A percentile compares a stretch with the other conserved stretches of the same genome.
These are phyloP conservation scores for Mollisiaceae sp. DNA, from an alignment of 2,329 filamentous ascomycete genomes.

Conservation along the genomic window DNA sequence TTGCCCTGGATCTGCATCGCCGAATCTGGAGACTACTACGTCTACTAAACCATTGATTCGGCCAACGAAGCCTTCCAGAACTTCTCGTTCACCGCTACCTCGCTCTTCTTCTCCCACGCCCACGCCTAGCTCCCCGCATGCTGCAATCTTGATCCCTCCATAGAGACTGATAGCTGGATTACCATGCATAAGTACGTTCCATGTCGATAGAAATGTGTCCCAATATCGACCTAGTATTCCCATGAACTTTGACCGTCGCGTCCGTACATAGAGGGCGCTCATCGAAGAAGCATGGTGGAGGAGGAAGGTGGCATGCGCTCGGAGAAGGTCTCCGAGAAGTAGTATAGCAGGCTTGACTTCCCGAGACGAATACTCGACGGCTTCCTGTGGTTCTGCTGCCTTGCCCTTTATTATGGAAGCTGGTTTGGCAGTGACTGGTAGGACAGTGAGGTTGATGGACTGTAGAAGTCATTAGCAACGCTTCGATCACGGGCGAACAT, in stretches of 20 bases:
- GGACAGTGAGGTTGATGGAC: slow-evolving; percentile 81
- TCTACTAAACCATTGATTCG: slow-evolving; percentile 86
- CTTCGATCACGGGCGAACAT: slow-evolving; percentile 1
- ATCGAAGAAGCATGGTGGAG: slow-evolving; percentile 85
- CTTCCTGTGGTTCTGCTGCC: slow-evolving; percentile 29
- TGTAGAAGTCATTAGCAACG: slow-evolving; percentile 44
- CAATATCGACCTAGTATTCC: slow-evolving; percentile 79
- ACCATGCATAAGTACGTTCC: slow-evolving; percentile 90
- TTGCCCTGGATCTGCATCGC: slow-evolving; percentile 46
- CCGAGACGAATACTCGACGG: slow-evolving; percentile 81
- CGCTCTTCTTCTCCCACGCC: slow-evolving; percentile 96
- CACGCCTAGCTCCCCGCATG: slow-evolving; percentile 87
- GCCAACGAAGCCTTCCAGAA: slow-evolving; percentile 84
- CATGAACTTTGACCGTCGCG: slow-evolving; percentile 71
- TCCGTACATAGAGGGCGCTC: slow-evolving; percentile 68
- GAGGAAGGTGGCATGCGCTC: slow-evolving; percentile 83
- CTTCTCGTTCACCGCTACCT: slow-evolving; percentile 90
- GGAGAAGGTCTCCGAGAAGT: slow-evolving; percentile 78
- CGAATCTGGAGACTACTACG: slow-evolving; percentile 85
- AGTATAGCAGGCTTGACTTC: slow-evolving; percentile 85
- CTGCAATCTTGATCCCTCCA: slow-evolving; percentile 84
- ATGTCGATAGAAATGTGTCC: slow-evolving; percentile 71
- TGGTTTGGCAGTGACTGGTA: slow-evolving; percentile 61
- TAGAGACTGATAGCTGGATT: slow-evolving; percentile 84
- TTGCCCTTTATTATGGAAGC: slow-evolving; percentile 38